These are phyloP conservation scores for Septoria linicola DNA, from an alignment of 2,329 filamentous ascomycete species.

Conservation along the genomic window DNA sequence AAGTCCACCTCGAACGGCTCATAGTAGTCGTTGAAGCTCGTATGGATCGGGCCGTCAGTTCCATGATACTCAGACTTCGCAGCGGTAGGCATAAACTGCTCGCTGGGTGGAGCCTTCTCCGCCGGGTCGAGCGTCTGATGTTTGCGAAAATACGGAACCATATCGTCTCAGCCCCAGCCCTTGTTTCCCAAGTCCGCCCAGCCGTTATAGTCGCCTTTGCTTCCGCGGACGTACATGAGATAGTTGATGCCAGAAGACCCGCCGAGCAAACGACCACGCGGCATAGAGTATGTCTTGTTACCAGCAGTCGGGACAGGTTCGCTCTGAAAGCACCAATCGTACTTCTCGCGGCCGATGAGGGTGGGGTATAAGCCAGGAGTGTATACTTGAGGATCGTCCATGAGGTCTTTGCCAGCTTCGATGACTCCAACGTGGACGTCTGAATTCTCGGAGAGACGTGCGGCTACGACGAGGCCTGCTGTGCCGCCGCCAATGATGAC, in stretches of 20 bases:
- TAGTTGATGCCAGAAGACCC: slow-evolving; percentile 44
- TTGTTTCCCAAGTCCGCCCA: slow-evolving; percentile 37
- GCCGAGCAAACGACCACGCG: slow-evolving; percentile 42
- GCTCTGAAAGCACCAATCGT: slow-evolving; percentile 38
- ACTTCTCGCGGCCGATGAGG: slow-evolving; percentile 37
- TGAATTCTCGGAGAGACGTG: slow-evolving; percentile 32
- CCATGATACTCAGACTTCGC: slow-evolving; percentile 38
- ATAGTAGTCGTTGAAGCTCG: slow-evolving; percentile 41
- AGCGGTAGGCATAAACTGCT: slow-evolving; percentile 23
- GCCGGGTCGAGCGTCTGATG: slow-evolving; percentile 25
- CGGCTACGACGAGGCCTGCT: slow-evolving; percentile 34
- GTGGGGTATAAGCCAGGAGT: slow-evolving; percentile 37
- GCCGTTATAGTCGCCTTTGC: slow-evolving; percentile 38
- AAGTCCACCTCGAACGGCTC: slow-evolving; percentile 41
- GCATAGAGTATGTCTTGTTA: slow-evolving; percentile 34
- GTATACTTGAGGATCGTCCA: slow-evolving; percentile 35
- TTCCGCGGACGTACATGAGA: slow-evolving; percentile 38
- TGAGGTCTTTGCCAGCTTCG: slow-evolving; percentile 35
- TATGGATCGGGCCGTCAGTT: slow-evolving; percentile 37
- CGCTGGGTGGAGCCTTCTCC: slow-evolving; percentile 20
- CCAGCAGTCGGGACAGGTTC: slow-evolving; percentile 28
- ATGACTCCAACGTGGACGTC: slow-evolving; percentile 36
- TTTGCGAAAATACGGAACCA: slow-evolving; percentile 35
- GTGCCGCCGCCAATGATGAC: slow-evolving; percentile 35
- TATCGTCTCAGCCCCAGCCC: slow-evolving; percentile 34